Conservation (phyloP, 441 rosid species). For the Syzygium syzygioides region DNA sequence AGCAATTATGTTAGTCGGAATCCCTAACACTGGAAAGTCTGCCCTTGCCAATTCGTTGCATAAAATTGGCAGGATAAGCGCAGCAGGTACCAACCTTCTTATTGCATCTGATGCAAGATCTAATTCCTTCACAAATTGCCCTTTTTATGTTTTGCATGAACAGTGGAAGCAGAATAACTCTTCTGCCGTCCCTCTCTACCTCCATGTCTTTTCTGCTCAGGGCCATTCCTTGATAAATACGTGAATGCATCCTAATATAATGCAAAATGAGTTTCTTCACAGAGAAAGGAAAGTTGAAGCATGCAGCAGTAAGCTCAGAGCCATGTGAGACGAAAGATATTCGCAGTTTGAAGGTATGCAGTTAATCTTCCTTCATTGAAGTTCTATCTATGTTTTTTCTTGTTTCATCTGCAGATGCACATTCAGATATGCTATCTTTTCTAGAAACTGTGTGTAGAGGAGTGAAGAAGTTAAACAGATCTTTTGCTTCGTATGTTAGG, state of each 20-base stretch:
- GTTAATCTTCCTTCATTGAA: not conserved
- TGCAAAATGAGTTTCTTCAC: not conserved
- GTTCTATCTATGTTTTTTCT: not conserved
- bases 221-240: not conserved
- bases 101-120: not conserved
- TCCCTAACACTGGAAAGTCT: constrained; percentile 83
- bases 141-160: not conserved
- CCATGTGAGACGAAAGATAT: constrained; percentile 81
- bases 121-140: not conserved
- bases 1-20: constrained; percentile 64
- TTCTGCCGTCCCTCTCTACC: not conserved
- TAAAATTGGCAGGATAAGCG: constrained; percentile 76
- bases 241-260: not conserved
- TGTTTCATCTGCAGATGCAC: not conserved
- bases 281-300: constrained; percentile 86
- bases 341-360: constrained; percentile 64
- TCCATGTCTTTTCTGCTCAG: not conserved
- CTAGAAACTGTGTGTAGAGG: not conserved
- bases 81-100: constrained; percentile 34
- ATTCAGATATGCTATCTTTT: not conserved
- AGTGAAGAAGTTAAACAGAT: not conserved
- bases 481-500: not conserved
- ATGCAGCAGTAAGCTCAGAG: constrained; percentile 49
- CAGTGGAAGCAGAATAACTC: not conserved
- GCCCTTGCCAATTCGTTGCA: constrained; percentile 71